Evolutionary conservation across 441 rosid species (phyloP).

Genomic region (Biscutella laevigata): DNA sequence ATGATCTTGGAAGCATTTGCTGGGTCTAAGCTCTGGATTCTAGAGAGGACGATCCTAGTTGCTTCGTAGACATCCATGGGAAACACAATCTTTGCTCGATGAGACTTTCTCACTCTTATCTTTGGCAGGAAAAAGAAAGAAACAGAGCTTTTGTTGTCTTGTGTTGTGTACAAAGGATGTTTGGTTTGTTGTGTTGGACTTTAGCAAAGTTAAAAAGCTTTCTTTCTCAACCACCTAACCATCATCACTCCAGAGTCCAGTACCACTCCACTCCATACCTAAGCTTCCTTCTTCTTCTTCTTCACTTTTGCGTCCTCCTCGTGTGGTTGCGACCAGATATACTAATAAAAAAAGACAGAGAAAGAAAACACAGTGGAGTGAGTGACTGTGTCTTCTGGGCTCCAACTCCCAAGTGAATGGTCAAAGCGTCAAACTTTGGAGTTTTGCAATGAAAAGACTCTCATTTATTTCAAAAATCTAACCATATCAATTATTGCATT

Average conservation of each 20-base stretch:
- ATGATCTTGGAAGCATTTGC: conserved; percentile 49
- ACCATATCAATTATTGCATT: no score
- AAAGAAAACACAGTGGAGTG: no score
- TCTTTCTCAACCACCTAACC: conserved; percentile 13
- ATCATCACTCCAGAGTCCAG: background rate
- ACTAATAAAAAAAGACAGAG: no score
- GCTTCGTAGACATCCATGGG: conserved; percentile 45
- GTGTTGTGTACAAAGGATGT: conserved; percentile 6
- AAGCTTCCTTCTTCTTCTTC: conserved; percentile 4
- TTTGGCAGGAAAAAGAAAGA: conserved; percentile 14
- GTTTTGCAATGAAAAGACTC: background rate
- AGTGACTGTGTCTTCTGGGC: conserved; percentile 1
- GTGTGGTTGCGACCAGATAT: no score
- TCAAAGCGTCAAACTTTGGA: conserved; percentile 13
- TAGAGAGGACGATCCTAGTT: conserved; percentile 37
- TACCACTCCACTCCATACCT: conserved; percentile 11
- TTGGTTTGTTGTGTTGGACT: conserved; percentile 16
- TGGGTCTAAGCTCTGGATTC: conserved; percentile 50
- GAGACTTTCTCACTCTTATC: background rate
- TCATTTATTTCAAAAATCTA: no score
- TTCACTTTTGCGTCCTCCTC: background rate
- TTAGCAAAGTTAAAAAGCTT: background rate
- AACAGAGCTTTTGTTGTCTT: background rate
- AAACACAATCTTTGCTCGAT: background rate
- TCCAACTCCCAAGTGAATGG: conserved; percentile 17